Evolutionary conservation across 78 protist genomes (phyloP).

Genomic region (Isochrysis galbana): DNA sequence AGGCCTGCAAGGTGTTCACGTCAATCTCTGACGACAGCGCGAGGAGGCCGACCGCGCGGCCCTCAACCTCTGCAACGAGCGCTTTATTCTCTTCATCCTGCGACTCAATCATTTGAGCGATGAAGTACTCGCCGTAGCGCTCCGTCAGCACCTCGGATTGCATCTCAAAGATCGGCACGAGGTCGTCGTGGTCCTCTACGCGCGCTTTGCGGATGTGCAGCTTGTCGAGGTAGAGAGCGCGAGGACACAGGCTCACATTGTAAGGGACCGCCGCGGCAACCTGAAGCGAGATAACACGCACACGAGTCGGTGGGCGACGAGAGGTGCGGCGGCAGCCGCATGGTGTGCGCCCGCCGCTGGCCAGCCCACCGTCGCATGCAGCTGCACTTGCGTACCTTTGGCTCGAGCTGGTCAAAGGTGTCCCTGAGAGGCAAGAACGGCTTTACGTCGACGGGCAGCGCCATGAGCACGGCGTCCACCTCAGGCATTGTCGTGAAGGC

Average conservation of each 20-base stretch:
- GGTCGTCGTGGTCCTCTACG: slow-evolving; percentile 60
- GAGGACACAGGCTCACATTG: neutral
- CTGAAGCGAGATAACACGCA: no score
- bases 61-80: slow-evolving; percentile 50
- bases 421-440: slow-evolving; percentile 2
- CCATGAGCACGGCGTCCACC: slow-evolving; percentile 11
- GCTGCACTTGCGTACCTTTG: no score
- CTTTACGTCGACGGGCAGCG: neutral
- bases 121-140: slow-evolving; percentile 49
- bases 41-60: slow-evolving; percentile 38
- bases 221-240: neutral
- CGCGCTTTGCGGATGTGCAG: slow-evolving; percentile 24
- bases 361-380: no score
- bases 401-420: neutral
- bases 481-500: slow-evolving; percentile 4
- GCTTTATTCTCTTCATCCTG: neutral
- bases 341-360: no score
- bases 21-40: slow-evolving; percentile 11
- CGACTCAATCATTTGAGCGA: slow-evolving; percentile 16
- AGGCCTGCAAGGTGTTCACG: neutral
- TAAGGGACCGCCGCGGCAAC: no score
- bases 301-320: no score
- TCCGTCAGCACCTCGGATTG: slow-evolving; percentile 26
- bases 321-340: no score
- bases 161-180: slow-evolving; percentile 27